Conservation (phyloP, 768 basidiomycete genomes). For the Tulasnella sp. region DNA sequence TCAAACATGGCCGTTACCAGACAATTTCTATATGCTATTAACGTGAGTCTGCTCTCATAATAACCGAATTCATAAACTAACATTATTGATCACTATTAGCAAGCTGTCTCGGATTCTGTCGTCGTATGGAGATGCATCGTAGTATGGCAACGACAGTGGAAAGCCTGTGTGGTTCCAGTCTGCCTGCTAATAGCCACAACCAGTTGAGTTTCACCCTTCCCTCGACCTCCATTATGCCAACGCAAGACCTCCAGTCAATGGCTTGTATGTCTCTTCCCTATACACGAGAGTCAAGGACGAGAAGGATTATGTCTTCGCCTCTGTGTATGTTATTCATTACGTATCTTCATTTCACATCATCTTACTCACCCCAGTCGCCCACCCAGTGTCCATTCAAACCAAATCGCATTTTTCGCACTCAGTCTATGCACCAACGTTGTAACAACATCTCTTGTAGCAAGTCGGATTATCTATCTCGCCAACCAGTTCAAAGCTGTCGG, state of each 20-base stretch:
- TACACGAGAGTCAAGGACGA: neutral
- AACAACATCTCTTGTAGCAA: constrained; percentile 8
- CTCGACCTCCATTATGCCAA: neutral
- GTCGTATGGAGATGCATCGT: constrained; percentile 13
- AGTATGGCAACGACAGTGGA: constrained; percentile 11
- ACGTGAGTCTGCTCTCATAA: no score
- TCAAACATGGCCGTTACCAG: neutral
- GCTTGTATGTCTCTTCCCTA: constrained; percentile 1
- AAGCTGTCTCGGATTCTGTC: constrained; percentile 12
- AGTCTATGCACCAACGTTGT: constrained; percentile 5
- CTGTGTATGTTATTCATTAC: no score
- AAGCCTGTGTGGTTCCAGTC: constrained; percentile 2
- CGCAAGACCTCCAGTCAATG: neutral
- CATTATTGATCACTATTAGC: no score
- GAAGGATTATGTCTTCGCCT: neutral
- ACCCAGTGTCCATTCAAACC: neutral
- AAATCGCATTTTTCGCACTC: constrained; percentile 9
- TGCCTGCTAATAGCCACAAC: constrained; percentile 7
- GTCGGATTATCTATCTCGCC: constrained; percentile 9
- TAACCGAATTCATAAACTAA: no score
- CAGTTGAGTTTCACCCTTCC: neutral
- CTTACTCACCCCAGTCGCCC: neutral
- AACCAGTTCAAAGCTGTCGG: neutral
- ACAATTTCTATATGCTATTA: constrained; percentile 6
- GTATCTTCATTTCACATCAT: neutral